phyloP scores from a whole-genome alignment of 495 filamentous ascomycete species.

The Xylaria bambusicola region DNA sequence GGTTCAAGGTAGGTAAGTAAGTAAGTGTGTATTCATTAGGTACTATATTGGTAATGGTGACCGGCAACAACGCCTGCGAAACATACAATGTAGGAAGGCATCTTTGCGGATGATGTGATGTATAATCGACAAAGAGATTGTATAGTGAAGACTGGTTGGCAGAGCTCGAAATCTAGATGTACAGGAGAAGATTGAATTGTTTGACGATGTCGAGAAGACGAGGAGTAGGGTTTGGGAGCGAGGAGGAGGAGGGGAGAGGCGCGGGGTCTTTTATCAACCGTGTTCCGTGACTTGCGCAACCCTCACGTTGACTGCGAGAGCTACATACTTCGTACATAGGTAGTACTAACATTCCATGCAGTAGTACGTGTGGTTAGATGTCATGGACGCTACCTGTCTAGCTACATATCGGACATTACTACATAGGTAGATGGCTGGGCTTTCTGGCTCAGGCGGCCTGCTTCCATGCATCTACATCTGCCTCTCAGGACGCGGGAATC shows the following conservation, averaged over 20 bases:
- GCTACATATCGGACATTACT: conserved; percentile 11
- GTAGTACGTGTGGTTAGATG: too few relatives aligned
- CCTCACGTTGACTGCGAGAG: neutral
- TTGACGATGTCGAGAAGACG: neutral
- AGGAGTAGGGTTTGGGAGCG: neutral
- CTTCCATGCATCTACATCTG: too few relatives aligned
- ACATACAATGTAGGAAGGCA: conserved; percentile 74
- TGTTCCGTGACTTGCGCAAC: neutral
- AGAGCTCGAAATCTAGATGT: neutral
- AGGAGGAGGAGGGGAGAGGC: neutral
- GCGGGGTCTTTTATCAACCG: conserved; percentile 14
- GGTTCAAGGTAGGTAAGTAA: neutral
- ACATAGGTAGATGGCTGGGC: too few relatives aligned
- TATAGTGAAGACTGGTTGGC: conserved; percentile 1
- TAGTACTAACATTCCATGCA: too few relatives aligned
- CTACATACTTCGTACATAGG: neutral
- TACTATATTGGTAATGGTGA: neutral
- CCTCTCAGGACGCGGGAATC: too few relatives aligned
- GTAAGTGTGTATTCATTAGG: neutral
- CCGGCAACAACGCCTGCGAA: neutral
- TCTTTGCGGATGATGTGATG: conserved; percentile 41
- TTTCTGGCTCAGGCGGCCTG: too few relatives aligned
- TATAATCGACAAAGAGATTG: conserved; percentile 21
- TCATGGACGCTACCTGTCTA: too few relatives aligned
- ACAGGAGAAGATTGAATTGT: neutral